These are phyloP conservation scores for Penicillium sclerotigenum DNA, from an alignment of 2,329 filamentous ascomycete genomes.

Conservation along the genomic window DNA sequence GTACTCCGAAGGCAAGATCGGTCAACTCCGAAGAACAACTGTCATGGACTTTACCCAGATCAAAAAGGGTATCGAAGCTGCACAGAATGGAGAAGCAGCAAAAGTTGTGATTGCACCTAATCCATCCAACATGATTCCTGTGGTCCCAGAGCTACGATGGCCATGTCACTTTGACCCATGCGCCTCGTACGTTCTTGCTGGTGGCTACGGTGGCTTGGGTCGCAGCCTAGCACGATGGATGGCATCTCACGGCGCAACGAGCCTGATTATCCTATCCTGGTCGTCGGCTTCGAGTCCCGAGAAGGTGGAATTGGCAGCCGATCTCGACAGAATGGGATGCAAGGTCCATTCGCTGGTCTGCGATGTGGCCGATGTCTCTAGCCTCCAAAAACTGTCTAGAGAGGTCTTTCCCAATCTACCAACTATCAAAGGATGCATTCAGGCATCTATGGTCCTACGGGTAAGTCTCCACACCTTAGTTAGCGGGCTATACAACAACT, in stretches of 20 bases:
- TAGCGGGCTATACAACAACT: not conserved
- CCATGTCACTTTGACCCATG: conserved; percentile 14
- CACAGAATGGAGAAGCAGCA: not conserved
- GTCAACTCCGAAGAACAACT: not conserved
- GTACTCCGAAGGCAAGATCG: conserved; percentile 6
- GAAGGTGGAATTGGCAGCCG: conserved; percentile 10
- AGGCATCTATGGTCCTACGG: conserved; percentile 23
- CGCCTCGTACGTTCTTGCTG: conserved; percentile 23
- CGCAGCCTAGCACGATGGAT: conserved; percentile 24
- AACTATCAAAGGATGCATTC: conserved; percentile 26
- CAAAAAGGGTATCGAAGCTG: not conserved
- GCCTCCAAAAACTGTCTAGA: conserved; percentile 4
- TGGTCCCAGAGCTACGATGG: not conserved
- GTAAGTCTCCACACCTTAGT: conserved; percentile 1
- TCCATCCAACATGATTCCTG: conserved; percentile 3
- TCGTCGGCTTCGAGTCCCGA: conserved; percentile 8
- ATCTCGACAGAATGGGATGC: conserved; percentile 13
- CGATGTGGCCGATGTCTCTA: conserved; percentile 14
- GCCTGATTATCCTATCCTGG: conserved; percentile 22
- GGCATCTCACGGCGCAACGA: conserved; percentile 18
- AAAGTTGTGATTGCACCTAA: conserved; percentile 12
- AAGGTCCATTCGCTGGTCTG: conserved; percentile 15
- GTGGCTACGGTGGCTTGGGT: conserved; percentile 24
- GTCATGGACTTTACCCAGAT: conserved; percentile 12
- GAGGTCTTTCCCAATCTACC: conserved; percentile 7